These are phyloP conservation scores for Arxiozyma heterogenica DNA, from an alignment of 1,139 yeast species.

Conservation along the genomic window DNA sequence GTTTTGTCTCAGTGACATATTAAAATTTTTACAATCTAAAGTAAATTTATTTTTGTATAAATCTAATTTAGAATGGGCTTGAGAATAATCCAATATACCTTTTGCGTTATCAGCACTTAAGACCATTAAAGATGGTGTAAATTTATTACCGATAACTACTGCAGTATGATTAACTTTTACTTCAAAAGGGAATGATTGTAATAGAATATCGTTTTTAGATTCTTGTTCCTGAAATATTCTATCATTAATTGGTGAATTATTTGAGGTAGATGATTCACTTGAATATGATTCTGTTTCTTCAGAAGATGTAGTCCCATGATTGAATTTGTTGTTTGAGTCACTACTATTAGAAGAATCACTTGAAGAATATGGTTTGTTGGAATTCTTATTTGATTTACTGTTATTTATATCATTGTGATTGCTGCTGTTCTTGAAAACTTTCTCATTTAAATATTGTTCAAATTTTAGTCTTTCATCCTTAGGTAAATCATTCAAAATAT, in stretches of 20 bases:
- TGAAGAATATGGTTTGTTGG: conserved; percentile 1
- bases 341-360: conserved; percentile 8
- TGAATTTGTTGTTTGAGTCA: conserved; percentile 4
- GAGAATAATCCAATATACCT: conserved; percentile 53
- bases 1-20: conserved; percentile 59
- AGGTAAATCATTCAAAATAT: conserved; percentile 41
- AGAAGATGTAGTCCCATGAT: background rate
- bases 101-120: conserved; percentile 47
- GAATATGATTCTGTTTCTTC: conserved; percentile 2
- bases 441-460: conserved; percentile 21
- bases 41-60: conserved; percentile 33
- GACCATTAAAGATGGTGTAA: conserved; percentile 65
- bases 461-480: conserved; percentile 25
- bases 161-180: conserved; percentile 59
- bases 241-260: conserved; percentile 14
- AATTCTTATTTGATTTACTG: background rate
- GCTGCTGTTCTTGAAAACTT: conserved; percentile 2
- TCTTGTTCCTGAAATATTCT: conserved; percentile 12
- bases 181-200: conserved; percentile 49
- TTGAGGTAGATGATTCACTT: background rate
- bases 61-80: conserved; percentile 46
- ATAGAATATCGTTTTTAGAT: conserved; percentile 17
- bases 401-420: background rate
- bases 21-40: conserved; percentile 30
- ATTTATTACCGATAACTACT: conserved; percentile 65